Conservation (phyloP, 805 yeast genomes). For the Nakazawaea molendinolei region DNA sequence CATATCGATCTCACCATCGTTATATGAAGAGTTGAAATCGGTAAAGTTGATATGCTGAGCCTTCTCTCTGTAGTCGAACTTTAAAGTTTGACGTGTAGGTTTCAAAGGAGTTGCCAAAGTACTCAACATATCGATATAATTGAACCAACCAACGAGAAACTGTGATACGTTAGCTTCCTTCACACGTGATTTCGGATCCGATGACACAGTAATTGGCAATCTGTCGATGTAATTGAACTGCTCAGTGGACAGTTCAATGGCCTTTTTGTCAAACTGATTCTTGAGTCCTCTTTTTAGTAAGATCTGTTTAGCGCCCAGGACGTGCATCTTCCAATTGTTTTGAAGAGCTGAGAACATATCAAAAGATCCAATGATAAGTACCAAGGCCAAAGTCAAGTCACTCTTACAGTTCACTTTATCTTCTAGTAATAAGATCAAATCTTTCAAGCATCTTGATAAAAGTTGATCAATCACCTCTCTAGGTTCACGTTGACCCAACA, state of each 20-base stretch:
- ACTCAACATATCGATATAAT: conserved; percentile 59
- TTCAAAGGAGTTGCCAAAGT: conserved; percentile 47
- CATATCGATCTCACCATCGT: conserved; percentile 44
- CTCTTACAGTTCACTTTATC: conserved; percentile 49
- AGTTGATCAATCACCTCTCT: conserved; percentile 42
- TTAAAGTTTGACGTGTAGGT: conserved; percentile 14
- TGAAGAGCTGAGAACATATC: conserved; percentile 40
- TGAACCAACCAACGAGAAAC: conserved; percentile 64
- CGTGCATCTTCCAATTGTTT: conserved; percentile 57
- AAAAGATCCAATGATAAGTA: conserved; percentile 51
- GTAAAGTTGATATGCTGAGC: neutral
- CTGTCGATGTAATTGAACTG: conserved; percentile 12
- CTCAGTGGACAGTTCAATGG: conserved; percentile 15
- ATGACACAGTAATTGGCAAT: conserved; percentile 5
- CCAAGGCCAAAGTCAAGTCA: conserved; percentile 61
- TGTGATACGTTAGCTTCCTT: conserved; percentile 34
- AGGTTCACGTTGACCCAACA: conserved; percentile 24
- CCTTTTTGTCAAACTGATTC: conserved; percentile 23
- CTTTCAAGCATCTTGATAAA: conserved; percentile 51
- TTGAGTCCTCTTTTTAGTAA: conserved; percentile 43
- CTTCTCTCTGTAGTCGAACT: conserved; percentile 9
- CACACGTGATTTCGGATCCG: conserved; percentile 13
- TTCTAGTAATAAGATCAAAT: conserved; percentile 42
- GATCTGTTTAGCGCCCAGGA: conserved; percentile 62
- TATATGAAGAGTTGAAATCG: neutral